phyloP scores from a whole-genome alignment of 1,284 basidiomycete genomes.

The Cutaneotrichosporon dermatis region DNA sequence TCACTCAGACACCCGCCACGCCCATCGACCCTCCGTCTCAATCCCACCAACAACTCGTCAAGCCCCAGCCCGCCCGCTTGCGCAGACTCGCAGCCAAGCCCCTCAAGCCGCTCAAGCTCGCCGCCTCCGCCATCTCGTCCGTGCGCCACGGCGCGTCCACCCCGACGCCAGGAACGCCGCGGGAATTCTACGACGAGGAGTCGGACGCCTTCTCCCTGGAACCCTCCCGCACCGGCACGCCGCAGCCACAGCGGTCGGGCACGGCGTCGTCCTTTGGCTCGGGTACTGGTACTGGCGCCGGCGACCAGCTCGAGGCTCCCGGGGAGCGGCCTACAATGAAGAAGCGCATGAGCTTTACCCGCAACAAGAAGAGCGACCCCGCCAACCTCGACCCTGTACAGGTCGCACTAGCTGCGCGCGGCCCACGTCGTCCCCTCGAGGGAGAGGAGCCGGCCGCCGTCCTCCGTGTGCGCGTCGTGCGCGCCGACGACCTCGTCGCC shows the following conservation, averaged over 20 bases:
- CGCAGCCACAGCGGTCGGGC: neutral
- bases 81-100: slow-evolving; percentile 37
- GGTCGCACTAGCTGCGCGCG: slow-evolving; percentile 31
- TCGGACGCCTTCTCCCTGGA: too few species aligned
- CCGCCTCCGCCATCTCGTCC: slow-evolving; percentile 33
- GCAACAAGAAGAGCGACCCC: slow-evolving; percentile 8
- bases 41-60: neutral
- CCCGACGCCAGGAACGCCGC: neutral
- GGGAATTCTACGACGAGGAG: too few species aligned
- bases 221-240: too few species aligned
- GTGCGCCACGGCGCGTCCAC: slow-evolving; percentile 7
- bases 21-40: neutral
- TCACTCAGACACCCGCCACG: neutral
- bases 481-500: slow-evolving; percentile 48
- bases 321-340: neutral
- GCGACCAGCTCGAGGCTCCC: neutral
- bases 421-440: slow-evolving; percentile 43
- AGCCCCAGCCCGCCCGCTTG: slow-evolving; percentile 10
- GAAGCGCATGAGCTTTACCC: slow-evolving; percentile 5
- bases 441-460: slow-evolving; percentile 46
- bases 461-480: slow-evolving; percentile 48
- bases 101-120: slow-evolving; percentile 45
- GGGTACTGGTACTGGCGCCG: neutral
- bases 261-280: neutral
- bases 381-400: slow-evolving; percentile 26